Evolutionary conservation across 2,329 filamentous ascomycete species (phyloP).

Genomic region (Scedosporium minutisporum): DNA sequence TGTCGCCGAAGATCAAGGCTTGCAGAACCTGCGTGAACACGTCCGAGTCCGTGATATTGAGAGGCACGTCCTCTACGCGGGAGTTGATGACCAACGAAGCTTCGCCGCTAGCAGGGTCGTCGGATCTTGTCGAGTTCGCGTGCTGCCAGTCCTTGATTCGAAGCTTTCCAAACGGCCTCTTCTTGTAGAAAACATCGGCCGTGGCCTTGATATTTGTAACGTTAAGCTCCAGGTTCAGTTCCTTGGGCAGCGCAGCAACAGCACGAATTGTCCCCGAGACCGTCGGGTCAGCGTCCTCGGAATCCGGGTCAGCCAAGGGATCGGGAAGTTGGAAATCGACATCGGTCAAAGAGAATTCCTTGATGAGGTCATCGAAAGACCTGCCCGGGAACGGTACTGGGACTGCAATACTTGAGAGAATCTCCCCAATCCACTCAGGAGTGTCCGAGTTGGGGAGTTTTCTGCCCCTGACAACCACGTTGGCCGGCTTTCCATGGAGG

Average conservation of each 20-base stretch:
- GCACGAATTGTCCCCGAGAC: slow-evolving; percentile 79
- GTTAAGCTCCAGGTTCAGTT: slow-evolving; percentile 77
- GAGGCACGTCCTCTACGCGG: slow-evolving; percentile 64
- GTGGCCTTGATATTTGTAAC: slow-evolving; percentile 68
- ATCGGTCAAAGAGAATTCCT: slow-evolving; percentile 76
- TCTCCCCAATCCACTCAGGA: slow-evolving; percentile 71
- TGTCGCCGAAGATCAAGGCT: slow-evolving; percentile 64
- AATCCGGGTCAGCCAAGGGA: slow-evolving; percentile 64
- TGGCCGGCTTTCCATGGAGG: slow-evolving; percentile 68
- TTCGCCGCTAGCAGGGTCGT: slow-evolving; percentile 39
- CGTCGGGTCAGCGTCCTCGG: slow-evolving; percentile 62
- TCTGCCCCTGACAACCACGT: slow-evolving; percentile 74
- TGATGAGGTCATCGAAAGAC: slow-evolving; percentile 66
- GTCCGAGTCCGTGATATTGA: slow-evolving; percentile 71
- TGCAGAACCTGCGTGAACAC: slow-evolving; percentile 76
- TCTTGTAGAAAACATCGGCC: slow-evolving; percentile 72
- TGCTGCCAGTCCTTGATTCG: slow-evolving; percentile 74
- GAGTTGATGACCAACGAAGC: slow-evolving; percentile 66
- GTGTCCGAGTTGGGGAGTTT: slow-evolving; percentile 55
- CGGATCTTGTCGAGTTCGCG: slow-evolving; percentile 67
- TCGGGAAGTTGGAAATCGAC: slow-evolving; percentile 81
- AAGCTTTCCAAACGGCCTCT: slow-evolving; percentile 69
- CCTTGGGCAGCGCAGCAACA: slow-evolving; percentile 66
- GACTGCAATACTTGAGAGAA: slow-evolving; percentile 73
- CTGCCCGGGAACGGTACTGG: slow-evolving; percentile 77